phyloP scores from a whole-genome alignment of 345 rosid genomes.

The Lepidium africanum region DNA sequence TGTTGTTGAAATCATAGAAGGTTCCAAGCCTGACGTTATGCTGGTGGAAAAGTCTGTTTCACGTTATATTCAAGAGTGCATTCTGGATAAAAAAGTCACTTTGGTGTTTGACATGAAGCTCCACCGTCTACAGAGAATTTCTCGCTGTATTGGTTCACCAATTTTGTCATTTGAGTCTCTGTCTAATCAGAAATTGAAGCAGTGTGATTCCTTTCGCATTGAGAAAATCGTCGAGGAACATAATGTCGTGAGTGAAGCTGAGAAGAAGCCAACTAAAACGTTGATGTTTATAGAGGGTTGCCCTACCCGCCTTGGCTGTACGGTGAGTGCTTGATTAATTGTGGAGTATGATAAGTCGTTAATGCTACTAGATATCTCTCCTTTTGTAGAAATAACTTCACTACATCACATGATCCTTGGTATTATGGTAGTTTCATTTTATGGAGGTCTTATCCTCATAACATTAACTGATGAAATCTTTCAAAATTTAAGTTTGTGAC shows the following conservation, averaged over 20 bases:
- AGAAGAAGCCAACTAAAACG: slow-evolving; percentile 73
- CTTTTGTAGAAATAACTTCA: background rate
- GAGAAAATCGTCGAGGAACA: slow-evolving; percentile 84
- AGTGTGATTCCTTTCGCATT: slow-evolving; percentile 72
- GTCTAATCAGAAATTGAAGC: slow-evolving; percentile 54
- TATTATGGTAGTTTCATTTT: background rate
- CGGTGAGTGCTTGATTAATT: slow-evolving; percentile 49
- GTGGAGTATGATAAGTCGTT: background rate
- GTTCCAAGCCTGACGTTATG: slow-evolving; percentile 64
- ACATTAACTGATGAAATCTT: background rate
- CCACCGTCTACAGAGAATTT: slow-evolving; percentile 77
- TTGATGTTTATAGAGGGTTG: slow-evolving; percentile 92
- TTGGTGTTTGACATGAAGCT: slow-evolving; percentile 87
- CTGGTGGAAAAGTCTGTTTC: slow-evolving; percentile 89
- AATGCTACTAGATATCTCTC: background rate
- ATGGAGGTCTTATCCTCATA: background rate
- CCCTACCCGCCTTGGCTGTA: slow-evolving; percentile 73
- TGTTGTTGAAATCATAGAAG: slow-evolving; percentile 54
- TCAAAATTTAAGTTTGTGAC: background rate
- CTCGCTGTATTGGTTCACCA: slow-evolving; percentile 75
- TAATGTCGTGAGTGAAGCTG: slow-evolving; percentile 52
- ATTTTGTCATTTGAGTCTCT: slow-evolving; percentile 51
- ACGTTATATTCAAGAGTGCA: slow-evolving; percentile 70
- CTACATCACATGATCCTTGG: background rate
- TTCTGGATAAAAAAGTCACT: slow-evolving; percentile 64